Evolutionary conservation across 192 early-diverging fungal species (phyloP).

Genomic region (Coemansia sp.): DNA sequence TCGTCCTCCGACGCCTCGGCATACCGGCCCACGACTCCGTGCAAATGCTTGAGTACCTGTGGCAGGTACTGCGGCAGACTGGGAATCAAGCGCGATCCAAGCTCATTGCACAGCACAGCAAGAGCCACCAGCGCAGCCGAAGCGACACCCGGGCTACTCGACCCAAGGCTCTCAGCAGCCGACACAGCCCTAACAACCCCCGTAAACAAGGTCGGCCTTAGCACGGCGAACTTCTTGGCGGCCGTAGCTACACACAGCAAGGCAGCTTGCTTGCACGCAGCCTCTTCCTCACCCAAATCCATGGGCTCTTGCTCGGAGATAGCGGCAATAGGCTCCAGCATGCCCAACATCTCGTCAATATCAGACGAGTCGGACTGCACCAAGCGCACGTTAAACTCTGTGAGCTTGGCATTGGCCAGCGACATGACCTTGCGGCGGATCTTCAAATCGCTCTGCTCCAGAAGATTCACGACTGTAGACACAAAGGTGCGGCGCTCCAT

Average conservation of each 20-base stretch:
- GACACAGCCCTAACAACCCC: slow-evolving; percentile 57
- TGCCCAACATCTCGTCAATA: slow-evolving; percentile 31
- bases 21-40: slow-evolving; percentile 16
- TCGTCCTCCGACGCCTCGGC: slow-evolving; percentile 32
- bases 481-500: slow-evolving; percentile 77
- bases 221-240: slow-evolving; percentile 61
- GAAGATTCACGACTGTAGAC: slow-evolving; percentile 61
- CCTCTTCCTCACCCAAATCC: background rate
- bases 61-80: slow-evolving; percentile 84
- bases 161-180: slow-evolving; percentile 47
- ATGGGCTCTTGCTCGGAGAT: slow-evolving; percentile 2
- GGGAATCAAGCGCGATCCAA: slow-evolving; percentile 77
- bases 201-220: slow-evolving; percentile 62
- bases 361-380: slow-evolving; percentile 11
- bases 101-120: slow-evolving; percentile 57
- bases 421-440: slow-evolving; percentile 75
- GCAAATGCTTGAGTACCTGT: slow-evolving; percentile 61
- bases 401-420: slow-evolving; percentile 70
- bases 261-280: slow-evolving; percentile 71
- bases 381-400: slow-evolving; percentile 34
- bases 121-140: slow-evolving; percentile 53
- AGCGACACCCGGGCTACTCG: slow-evolving; percentile 24
- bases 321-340: slow-evolving; percentile 29
- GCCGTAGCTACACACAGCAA: slow-evolving; percentile 77
- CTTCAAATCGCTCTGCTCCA: slow-evolving; percentile 57